Base-by-base conservation (phyloP, 208 protist genomes). In the Acanthamoeba rhysodes region DNA sequence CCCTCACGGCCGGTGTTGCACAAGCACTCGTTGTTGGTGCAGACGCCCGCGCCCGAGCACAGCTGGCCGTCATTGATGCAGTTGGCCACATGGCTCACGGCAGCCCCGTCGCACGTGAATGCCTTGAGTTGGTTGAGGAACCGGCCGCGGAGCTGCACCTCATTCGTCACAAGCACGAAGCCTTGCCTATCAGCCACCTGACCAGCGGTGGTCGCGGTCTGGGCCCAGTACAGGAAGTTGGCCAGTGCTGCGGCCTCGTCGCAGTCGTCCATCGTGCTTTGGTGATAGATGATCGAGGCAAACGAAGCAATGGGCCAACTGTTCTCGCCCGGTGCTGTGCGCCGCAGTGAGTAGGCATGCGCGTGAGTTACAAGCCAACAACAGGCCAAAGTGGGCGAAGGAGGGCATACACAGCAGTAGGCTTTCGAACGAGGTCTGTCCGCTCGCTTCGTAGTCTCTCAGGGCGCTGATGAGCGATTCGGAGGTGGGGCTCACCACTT, bases 1-100 rank as follows among this genome's bases (percentile, higher is more conserved):
- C 68, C 68, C 68, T 74, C 29, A 12, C 68, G 8, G 0, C 68
- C 68, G 29, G 0, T 34, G 0, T 32, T 16, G 68, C 68, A 74
- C 18, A 74, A 14, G 14, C 68, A 74, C 29, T 32, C 4, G 68
- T 32, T 74, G 27, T 32, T 12, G 29, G 29, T 37, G 27, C 76
- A 84, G 41, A 37, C 9, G 34, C 76, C 76, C 14, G 45, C 76
- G 45, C 41, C 41, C 6, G 76, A 84, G 76, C 76, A 84, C 76
- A 84, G 45, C 10, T 22, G 9, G 27, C 68, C 62, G 8, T 74
- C 68, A 32, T 9, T 18, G 14, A 74, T 22, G 68, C 76, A 84
- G 41, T 48, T 48, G 45, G 76, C 76, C 76, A 84, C 76, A 22
- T 48, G n/a, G 27, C 76, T 84, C 76, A 84, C 76, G 18, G 50